Conservation (phyloP, 2,329 filamentous ascomycete species). For the Colletotrichum noveboracense region DNA sequence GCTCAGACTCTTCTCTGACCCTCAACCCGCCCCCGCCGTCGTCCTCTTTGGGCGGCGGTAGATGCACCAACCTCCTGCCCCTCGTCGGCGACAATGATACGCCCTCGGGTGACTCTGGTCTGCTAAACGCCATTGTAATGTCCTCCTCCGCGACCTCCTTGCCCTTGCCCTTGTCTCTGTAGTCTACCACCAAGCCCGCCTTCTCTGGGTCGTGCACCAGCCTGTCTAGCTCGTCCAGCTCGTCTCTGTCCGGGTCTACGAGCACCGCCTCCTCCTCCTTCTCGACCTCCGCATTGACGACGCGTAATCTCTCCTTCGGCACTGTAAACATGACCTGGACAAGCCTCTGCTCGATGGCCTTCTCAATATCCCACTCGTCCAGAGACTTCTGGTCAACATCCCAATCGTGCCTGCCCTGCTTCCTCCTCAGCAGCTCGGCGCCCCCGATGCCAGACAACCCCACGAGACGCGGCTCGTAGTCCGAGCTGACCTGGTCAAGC, state of each 20-base stretch:
- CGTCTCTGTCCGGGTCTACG: conserved; percentile 42
- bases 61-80: conserved; percentile 17
- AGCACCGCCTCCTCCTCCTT: conserved; percentile 46
- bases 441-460: conserved; percentile 50
- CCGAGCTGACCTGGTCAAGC: conserved; percentile 39
- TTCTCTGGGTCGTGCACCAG: neutral
- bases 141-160: conserved; percentile 1
- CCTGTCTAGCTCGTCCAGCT: conserved; percentile 8
- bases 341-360: conserved; percentile 71
- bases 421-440: conserved; percentile 52
- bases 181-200: neutral
- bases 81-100: conserved; percentile 1
- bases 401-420: conserved; percentile 62
- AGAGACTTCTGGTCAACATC: conserved; percentile 60
- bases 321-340: conserved; percentile 94
- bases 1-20: conserved; percentile 24
- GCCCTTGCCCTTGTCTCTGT: conserved; percentile 17
- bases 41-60: conserved; percentile 19
- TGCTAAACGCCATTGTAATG: neutral
- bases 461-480: conserved; percentile 50
- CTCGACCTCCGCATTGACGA: conserved; percentile 80
- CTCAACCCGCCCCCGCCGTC: neutral
- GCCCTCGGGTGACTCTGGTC: conserved; percentile 12
- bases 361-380: conserved; percentile 78
- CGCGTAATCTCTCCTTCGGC: conserved; percentile 81